Conservation (phyloP, 768 basidiomycete genomes). For the Inosperma sp. region DNA sequence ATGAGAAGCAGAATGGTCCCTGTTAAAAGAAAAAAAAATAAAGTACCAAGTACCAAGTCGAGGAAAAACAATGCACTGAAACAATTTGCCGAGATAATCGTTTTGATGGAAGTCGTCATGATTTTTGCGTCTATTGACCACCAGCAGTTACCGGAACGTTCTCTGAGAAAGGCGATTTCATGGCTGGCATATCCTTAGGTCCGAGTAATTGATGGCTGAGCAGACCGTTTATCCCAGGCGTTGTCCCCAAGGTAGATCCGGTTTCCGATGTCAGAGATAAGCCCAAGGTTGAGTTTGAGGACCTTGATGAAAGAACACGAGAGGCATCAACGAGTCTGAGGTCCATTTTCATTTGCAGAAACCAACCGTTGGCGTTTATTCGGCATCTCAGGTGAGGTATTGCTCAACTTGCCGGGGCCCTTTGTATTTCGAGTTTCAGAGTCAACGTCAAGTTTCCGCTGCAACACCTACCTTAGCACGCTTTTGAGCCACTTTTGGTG, state of each 20-base stretch:
- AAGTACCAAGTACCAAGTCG: constrained; percentile 2
- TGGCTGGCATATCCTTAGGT: constrained; percentile 40
- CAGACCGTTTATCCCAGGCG: no score
- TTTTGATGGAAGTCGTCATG: no score
- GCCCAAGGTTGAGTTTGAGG: constrained; percentile 39
- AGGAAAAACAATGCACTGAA: constrained; percentile 4
- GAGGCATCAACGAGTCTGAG: constrained; percentile 18
- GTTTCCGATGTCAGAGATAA: constrained; percentile 40
- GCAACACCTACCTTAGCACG: constrained; percentile 72
- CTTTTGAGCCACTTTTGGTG: constrained; percentile 62
- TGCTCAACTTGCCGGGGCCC: constrained; percentile 57
- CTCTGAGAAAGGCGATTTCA: constrained; percentile 61
- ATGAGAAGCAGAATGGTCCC: constrained; percentile 5
- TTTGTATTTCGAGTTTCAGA: constrained; percentile 35
- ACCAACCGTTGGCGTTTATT: constrained; percentile 80
- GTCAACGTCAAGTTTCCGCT: constrained; percentile 13
- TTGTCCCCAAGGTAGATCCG: no score
- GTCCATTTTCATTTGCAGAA: constrained; percentile 23
- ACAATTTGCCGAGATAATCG: background rate
- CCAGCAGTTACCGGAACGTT: constrained; percentile 49
- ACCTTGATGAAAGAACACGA: constrained; percentile 36
- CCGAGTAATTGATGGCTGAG: constrained; percentile 26
- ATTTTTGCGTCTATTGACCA: constrained; percentile 18
- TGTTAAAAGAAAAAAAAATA: constrained; percentile 8
- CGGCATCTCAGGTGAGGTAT: constrained; percentile 65